phyloP scores from a whole-genome alignment of 768 basidiomycete genomes.

The Rhizopogon vulgaris region DNA sequence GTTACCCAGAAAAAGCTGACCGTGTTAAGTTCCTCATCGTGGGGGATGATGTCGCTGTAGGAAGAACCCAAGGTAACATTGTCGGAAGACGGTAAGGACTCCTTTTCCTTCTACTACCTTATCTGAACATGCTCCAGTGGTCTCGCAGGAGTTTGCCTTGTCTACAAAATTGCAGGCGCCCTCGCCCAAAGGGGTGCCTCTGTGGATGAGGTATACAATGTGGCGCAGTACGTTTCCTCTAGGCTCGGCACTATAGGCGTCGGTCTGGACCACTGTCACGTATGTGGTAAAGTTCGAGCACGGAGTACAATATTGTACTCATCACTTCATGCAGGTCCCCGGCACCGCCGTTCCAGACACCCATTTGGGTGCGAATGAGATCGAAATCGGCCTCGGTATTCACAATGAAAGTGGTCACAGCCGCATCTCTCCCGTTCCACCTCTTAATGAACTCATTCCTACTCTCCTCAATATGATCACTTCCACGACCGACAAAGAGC shows the following conservation, averaged over 20 bases:
- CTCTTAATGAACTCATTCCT: constrained; percentile 63
- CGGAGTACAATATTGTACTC: not conserved
- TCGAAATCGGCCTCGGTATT: constrained; percentile 89
- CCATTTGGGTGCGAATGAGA: constrained; percentile 53
- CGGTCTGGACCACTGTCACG: constrained; percentile 86
- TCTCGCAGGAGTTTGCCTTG: constrained; percentile 73
- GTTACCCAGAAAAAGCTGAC: constrained; percentile 60
- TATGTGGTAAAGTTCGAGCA: constrained; percentile 23
- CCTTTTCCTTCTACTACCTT: too few species aligned
- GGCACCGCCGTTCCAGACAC: constrained; percentile 59
- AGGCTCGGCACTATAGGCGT: constrained; percentile 79
- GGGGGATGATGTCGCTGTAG: constrained; percentile 88
- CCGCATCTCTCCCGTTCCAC: constrained; percentile 65
- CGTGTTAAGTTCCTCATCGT: constrained; percentile 74
- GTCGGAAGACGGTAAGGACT: constrained; percentile 67
- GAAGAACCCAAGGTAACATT: constrained; percentile 70
- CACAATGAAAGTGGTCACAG: constrained; percentile 83
- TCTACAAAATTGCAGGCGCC: constrained; percentile 90
- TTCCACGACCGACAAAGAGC: constrained; percentile 68
- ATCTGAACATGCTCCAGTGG: constrained; percentile 42
- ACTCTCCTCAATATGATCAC: constrained; percentile 65
- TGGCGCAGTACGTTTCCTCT: constrained; percentile 61
- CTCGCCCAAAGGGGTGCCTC: constrained; percentile 60
- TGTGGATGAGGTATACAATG: constrained; percentile 61
- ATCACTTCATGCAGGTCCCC: constrained; percentile 50